Conservation (phyloP, 306 rosid genomes). For the Sechiopsis laciniata region DNA sequence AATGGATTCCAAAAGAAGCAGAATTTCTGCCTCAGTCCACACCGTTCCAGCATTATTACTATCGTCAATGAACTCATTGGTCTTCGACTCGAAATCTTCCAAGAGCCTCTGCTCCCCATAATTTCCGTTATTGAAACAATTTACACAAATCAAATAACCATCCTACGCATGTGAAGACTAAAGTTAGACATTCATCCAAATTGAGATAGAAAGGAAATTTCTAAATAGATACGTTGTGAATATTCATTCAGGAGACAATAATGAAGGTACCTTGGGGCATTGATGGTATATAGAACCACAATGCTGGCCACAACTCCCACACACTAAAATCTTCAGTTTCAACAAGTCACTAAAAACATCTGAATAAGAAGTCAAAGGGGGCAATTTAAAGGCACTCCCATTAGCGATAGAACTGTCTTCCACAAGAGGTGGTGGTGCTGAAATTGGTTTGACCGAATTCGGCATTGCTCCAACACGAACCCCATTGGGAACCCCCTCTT, state of each 20-base stretch:
- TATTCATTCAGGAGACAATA: background rate
- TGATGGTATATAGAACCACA: constrained; percentile 55
- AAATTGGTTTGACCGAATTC: constrained; percentile 60
- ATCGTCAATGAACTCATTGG: constrained; percentile 39
- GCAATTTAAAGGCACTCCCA: constrained; percentile 37
- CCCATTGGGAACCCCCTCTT: constrained; percentile 73
- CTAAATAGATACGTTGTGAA: background rate
- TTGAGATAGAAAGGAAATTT: background rate
- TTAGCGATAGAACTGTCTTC: constrained; percentile 25
- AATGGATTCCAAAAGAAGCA: constrained; percentile 86
- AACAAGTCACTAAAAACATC: constrained; percentile 53
- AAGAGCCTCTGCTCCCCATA: constrained; percentile 61
- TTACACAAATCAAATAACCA: constrained; percentile 43
- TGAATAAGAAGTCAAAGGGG: constrained; percentile 60
- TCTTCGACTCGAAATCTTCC: constrained; percentile 50
- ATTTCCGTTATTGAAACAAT: constrained; percentile 61
- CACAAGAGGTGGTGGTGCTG: constrained; percentile 28
- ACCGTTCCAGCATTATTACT: constrained; percentile 31
- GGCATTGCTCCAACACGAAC: constrained; percentile 75
- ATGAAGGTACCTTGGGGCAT: constrained; percentile 45
- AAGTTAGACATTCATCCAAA: constrained; percentile 18
- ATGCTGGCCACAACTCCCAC: constrained; percentile 53
- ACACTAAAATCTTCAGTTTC: constrained; percentile 38
- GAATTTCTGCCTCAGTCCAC: constrained; percentile 88
- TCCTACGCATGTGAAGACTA: constrained; percentile 46